Evolutionary conservation across 1,284 basidiomycete species (phyloP), one percentile per base, ranked within the genome.

Genomic region (Cryptococcus sp.): DNA sequence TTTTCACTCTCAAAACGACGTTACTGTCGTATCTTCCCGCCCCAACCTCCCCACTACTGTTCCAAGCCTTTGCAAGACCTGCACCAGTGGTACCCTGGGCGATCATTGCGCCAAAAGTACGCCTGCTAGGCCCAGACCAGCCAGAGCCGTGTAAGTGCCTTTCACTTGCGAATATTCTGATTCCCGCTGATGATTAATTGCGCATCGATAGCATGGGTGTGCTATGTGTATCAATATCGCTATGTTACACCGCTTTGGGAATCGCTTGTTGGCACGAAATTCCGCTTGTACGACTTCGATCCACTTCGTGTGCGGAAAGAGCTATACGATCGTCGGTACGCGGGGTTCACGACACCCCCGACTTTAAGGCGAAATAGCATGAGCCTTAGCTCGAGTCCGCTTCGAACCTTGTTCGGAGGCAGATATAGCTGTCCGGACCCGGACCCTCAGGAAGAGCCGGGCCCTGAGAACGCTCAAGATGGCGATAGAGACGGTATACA

Each of bases 221-320:
- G 75, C 55, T 79, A 74, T 54, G 74, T 79, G 17, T 79, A 77
- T 54, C 71, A 74, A 43, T 62, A 76, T 58, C 69, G 74, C 25
- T 79, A 70, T 61, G 66, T 75, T 16, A 64, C 64, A 7, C 52
- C 53, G 4, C 43, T 45, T 40, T 48, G 45, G 46, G 45, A 56
- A 11, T 38, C 26, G 26, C 49, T 58, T 19, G 26, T 38, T 15
- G 59, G 59, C 10, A 47, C 58, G 29, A 55, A 60, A 6, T 46
- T 74, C 10, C 55, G 64, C 17, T 46, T 76, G n/a, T 75, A 72
- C 62, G 76, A 79, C 54, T 79, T 79, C 56, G 73, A 78, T 52
- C 72, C 70, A 1, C 29, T 73, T 0, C 65, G 70, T 6, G 67
- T 69, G 5, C 62, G 66, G 11, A 65, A 68, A 46, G 71, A 76